Evolutionary conservation across 768 basidiomycete genomes (phyloP), one percentile per base, ranked within the genome.

Genomic region (Boletus rex-veris): DNA sequence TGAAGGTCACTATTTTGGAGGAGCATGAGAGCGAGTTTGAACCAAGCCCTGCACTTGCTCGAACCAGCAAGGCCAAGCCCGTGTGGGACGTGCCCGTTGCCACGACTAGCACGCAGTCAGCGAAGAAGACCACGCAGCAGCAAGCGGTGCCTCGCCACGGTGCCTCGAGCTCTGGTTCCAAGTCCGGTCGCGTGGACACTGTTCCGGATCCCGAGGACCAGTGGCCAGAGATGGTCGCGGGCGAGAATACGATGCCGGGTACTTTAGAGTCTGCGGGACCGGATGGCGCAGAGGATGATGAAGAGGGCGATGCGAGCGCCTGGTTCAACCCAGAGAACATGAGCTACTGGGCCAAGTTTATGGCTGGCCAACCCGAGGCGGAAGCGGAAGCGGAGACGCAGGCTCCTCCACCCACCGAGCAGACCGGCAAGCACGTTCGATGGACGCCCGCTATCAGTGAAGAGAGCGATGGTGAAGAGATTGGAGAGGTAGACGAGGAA

Each of bases 331-430:
- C 66, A 5, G 65, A 62, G 7, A 51, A 61, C 37, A 39, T 61
- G 16, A 58, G 36, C 47, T 70, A 71, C 48, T 70, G 70, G 70
- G 61, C 52, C n/a, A 66, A 62, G 38, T 48, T 71, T 15, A 56
- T 69, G 54, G 64, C 44, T 24, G 57, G 61, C 4, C 55, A 52
- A 7, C 2, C 63, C 15, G 59, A 60, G 45, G 12, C 45, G 15
- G 58, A 60, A 24, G 10, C 30, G n/a, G 28, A 45, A 24, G 10
- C 30, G n/a, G 28, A 45, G 45, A n/a, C 30, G 30, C 28, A 45
- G 37, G 28, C 47, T 16, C 36, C 40, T 16, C 28, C 57, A 11
- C 43, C 28, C 6, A 15, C 60, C 10, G 58, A 50, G 46, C 54
- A 55, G 35, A 16, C 36, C 3, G 58, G 50, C n/a, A 55, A 61